phyloP scores from a whole-genome alignment of 306 rosid genomes.

The Vigna reflexopilosa region DNA sequence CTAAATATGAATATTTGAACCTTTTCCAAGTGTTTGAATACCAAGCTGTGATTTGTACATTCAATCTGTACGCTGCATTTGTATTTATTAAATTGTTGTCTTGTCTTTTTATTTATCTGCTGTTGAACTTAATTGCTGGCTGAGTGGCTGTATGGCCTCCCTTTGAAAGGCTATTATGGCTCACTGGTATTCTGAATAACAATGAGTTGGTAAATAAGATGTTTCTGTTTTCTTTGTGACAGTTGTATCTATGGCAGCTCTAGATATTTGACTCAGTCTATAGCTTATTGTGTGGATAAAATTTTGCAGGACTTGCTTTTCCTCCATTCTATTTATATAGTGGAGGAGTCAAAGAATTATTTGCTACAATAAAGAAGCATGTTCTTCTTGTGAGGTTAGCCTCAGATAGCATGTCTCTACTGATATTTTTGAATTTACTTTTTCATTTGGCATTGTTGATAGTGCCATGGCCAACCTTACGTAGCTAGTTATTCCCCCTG shows the following conservation, averaged over 20 bases:
- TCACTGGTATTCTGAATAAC: not conserved
- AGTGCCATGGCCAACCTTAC: constrained; percentile 3
- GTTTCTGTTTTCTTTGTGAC: too few relatives aligned
- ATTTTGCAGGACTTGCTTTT: constrained; percentile 85
- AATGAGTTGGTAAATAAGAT: too few relatives aligned
- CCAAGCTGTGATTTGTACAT: not conserved
- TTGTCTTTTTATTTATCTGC: constrained; percentile 1
- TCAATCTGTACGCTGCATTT: not conserved
- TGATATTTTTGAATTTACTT: not conserved
- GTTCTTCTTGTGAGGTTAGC: constrained; percentile 89
- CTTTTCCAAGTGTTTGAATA: constrained; percentile 3
- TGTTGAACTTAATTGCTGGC: constrained; percentile 18
- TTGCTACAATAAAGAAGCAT: constrained; percentile 91
- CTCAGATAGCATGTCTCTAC: constrained; percentile 13
- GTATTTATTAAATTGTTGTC: not conserved
- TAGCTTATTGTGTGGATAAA: constrained; percentile 27
- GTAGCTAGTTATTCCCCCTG: not conserved
- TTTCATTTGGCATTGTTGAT: not conserved
- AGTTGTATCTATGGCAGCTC: too few relatives aligned
- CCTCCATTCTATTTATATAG: constrained; percentile 94
- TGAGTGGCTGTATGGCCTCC: constrained; percentile 15
- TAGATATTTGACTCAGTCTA: constrained; percentile 26
- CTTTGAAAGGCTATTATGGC: constrained; percentile 22
- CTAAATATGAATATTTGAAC: not conserved
- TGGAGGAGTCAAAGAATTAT: constrained; percentile 90